A percentile compares a stretch with the other conserved stretches of the same genome.
These are phyloP conservation scores for Apiosordaria backusii DNA, from an alignment of 495 filamentous ascomycete species.

Conservation along the genomic window DNA sequence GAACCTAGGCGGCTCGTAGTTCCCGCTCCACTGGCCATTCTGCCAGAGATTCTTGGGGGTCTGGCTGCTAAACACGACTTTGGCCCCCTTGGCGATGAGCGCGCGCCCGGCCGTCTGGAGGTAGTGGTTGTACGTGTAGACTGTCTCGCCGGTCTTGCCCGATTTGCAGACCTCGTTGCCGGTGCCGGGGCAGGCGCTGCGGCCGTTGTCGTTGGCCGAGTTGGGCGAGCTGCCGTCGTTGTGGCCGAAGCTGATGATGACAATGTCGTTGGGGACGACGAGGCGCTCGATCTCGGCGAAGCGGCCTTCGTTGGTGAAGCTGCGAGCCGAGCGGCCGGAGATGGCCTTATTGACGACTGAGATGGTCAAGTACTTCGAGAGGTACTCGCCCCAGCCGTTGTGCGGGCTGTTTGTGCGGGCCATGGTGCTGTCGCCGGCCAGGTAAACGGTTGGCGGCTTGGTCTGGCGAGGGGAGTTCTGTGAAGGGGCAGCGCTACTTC, in stretches of 20 bases:
- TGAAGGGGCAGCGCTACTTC: background rate
- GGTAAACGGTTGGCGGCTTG: conserved; percentile 40
- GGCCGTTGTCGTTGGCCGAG: conserved; percentile 54
- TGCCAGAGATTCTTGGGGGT: conserved; percentile 66
- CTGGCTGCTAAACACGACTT: conserved; percentile 57
- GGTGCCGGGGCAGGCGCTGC: conserved; percentile 54
- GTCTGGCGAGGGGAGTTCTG: conserved; percentile 19
- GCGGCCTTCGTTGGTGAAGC: conserved; percentile 57
- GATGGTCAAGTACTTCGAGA: conserved; percentile 44
- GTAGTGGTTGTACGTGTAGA: conserved; percentile 56
- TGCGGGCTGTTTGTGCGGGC: conserved; percentile 31
- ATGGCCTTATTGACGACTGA: conserved; percentile 57
- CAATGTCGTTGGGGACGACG: conserved; percentile 51
- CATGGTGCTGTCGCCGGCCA: conserved; percentile 59
- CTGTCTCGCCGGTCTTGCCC: conserved; percentile 49
- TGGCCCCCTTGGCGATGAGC: conserved; percentile 57
- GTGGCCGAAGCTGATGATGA: conserved; percentile 63
- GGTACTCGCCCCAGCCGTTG: conserved; percentile 56
- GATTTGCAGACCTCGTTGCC: conserved; percentile 52
- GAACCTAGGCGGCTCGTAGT: conserved; percentile 46
- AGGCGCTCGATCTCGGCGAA: conserved; percentile 51
- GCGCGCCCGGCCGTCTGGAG: conserved; percentile 51
- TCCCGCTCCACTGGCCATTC: conserved; percentile 44
- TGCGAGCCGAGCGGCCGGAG: conserved; percentile 57
- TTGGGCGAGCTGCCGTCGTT: conserved; percentile 61